Evolutionary conservation across 306 rosid species (phyloP), one percentile per base, ranked within the genome.

Genomic region (Canavalia ensiformis): DNA sequence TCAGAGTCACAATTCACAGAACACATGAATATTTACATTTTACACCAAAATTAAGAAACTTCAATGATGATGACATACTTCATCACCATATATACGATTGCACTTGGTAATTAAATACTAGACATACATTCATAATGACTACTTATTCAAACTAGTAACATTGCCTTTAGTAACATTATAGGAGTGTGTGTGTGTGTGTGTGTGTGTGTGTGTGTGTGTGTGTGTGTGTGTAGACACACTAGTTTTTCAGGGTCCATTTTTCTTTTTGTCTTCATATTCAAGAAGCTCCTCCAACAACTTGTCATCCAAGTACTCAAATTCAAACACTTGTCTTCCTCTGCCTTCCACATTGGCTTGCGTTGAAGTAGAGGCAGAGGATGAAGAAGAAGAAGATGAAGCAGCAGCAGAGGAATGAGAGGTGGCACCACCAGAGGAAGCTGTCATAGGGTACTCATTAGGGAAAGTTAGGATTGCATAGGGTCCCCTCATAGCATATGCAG

Each of bases 401-500:
- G 87, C 44, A 9, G 88, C 65, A 4, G 83, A 72, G 30, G 89
- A 75, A 12, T 50, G 76, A 62, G 81, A 29, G 11, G 81, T 68
- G 0, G 70, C 76, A 34, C 80, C 72, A 0, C 78, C 75, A 7
- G 25, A 18, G 25, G 25, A 18, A 18, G 47, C 70, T 0, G 79
- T n/a, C 47, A 72, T 50, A 30, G 88, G 85, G 42, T 92, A 92
- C 11, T 95, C 97, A 44, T 87, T 49, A 1, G 97, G 98, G 58
- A 92, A 92, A 95, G 65, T 95, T 95, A 33, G 92, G 73, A 92
- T 83, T 1, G 98, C 98, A 56, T 92, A 87, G 47, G 90, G 60
- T 29, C 98, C 98, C 66, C 98, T 89, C 97, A 95, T 95, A 47
- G 81, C 34, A 54, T 92, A 92, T 59, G 98, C 98, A 18, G 97